phyloP scores from a whole-genome alignment of 768 basidiomycete genomes.

The Boletus tomentosulus region DNA sequence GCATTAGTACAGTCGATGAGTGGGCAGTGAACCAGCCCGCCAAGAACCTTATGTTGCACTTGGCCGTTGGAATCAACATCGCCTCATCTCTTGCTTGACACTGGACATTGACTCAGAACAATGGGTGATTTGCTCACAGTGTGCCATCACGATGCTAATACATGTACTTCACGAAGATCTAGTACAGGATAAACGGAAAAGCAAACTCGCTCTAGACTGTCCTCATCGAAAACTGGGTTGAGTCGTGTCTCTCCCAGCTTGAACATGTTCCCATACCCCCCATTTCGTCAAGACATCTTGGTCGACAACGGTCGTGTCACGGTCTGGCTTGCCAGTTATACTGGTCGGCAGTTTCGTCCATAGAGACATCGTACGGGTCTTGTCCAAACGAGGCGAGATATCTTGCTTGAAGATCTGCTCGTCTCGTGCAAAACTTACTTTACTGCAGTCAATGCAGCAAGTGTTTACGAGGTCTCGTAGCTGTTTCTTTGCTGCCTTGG shows the following conservation, averaged over 20 bases:
- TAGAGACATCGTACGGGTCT: not conserved
- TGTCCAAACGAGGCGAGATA: slow-evolving; percentile 1
- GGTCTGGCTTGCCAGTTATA: not conserved
- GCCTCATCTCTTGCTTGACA: no score
- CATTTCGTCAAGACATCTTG: slow-evolving; percentile 19
- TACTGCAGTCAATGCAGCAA: slow-evolving; percentile 24
- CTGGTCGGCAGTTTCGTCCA: not conserved
- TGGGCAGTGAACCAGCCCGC: no score
- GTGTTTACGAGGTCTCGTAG: slow-evolving; percentile 15
- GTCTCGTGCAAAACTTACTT: slow-evolving; percentile 5
- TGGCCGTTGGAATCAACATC: no score
- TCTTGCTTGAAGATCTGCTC: slow-evolving; percentile 11
- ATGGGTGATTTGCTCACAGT: no score
- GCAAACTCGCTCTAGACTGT: not conserved
- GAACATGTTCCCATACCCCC: slow-evolving; percentile 19
- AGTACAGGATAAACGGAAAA: not conserved
- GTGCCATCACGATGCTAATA: not conserved
- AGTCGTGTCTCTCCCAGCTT: not conserved
- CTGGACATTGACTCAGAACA: no score
- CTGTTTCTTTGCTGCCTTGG: slow-evolving; percentile 1
- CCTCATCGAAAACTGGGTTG: not conserved
- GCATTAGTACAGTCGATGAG: no score
- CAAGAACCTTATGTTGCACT: no score
- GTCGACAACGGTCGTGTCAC: not conserved
- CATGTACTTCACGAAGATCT: not conserved